These are phyloP conservation scores for Calcarisporium arbuscula DNA, from an alignment of 2,329 filamentous ascomycete genomes.

Conservation along the genomic window DNA sequence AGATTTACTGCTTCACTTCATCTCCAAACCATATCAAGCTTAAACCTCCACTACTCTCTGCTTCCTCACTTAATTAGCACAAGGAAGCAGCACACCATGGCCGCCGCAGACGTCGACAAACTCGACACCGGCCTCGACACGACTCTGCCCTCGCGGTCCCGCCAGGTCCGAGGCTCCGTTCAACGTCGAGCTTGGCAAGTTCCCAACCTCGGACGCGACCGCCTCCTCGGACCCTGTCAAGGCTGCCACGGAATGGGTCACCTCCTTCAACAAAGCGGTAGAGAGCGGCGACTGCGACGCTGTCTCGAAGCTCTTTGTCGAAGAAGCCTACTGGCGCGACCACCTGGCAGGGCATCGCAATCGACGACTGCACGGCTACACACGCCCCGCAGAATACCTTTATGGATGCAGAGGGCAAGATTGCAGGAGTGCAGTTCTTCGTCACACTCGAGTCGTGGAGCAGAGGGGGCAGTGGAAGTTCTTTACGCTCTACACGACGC, in stretches of 20 bases:
- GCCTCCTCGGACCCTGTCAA: conserved; percentile 30
- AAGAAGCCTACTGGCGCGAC: conserved; percentile 51
- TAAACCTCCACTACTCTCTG: too few relatives aligned
- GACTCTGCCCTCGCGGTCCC: too few relatives aligned
- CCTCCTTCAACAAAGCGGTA: conserved; percentile 34
- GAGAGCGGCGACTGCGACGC: conserved; percentile 24
- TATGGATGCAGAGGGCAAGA: conserved; percentile 43
- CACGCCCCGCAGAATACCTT: conserved; percentile 35
- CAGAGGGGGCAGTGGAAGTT: conserved; percentile 48
- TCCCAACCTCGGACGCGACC: too few relatives aligned
- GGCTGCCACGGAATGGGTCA: conserved; percentile 32
- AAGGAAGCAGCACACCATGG: too few relatives aligned
- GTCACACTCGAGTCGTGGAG: conserved; percentile 44
- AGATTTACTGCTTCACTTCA: too few relatives aligned
- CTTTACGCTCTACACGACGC: conserved; percentile 56
- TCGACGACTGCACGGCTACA: conserved; percentile 38
- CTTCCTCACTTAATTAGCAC: too few relatives aligned
- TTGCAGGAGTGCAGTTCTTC: conserved; percentile 50
- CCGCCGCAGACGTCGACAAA: too few relatives aligned
- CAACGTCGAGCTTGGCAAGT: conserved; percentile 15
- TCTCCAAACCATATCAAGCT: too few relatives aligned
- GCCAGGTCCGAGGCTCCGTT: conserved; percentile 33
- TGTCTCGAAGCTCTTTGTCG: conserved; percentile 32
- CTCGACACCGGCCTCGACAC: too few relatives aligned
- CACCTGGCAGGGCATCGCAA: conserved; percentile 41